Percentiles rank a stretch among this genome's conserved stretches.
Conservation (phyloP, 148 eudicot species). For the Heliosperma pusillum region DNA sequence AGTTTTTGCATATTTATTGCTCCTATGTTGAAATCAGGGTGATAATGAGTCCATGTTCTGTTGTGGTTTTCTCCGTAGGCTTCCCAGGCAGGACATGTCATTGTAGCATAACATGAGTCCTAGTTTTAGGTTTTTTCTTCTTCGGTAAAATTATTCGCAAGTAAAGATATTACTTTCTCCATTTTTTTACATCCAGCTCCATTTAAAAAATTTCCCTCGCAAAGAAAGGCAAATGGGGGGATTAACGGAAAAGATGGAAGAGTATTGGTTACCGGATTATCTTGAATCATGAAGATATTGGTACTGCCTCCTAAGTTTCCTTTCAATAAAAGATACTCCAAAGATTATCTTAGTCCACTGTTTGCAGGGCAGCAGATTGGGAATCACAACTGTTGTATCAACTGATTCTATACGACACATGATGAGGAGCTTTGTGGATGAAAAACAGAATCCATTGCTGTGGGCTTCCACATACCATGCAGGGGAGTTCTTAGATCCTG, state of each 20-base stretch:
- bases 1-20: not conserved
- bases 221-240: not conserved
- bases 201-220: too few relatives aligned
- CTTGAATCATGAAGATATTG: not conserved
- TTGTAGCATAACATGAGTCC: not conserved
- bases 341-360: not conserved
- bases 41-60: not conserved
- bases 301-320: not conserved
- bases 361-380: constrained; percentile 86
- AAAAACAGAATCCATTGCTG: constrained; percentile 80
- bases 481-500: constrained; percentile 80
- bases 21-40: not conserved
- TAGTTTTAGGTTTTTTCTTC: not conserved
- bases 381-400: constrained; percentile 90
- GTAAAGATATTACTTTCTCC: not conserved
- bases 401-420: constrained; percentile 96
- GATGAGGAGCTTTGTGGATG: constrained; percentile 98
- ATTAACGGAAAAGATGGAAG: not conserved
- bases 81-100: not conserved
- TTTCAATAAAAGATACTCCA: not conserved
- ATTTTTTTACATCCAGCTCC: too few relatives aligned
- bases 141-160: not conserved
- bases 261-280: not conserved
- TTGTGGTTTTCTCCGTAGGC: not conserved
- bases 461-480: constrained; percentile 99